Conservation (phyloP, 805 yeast species). For the Naumovozyma baii region DNA sequence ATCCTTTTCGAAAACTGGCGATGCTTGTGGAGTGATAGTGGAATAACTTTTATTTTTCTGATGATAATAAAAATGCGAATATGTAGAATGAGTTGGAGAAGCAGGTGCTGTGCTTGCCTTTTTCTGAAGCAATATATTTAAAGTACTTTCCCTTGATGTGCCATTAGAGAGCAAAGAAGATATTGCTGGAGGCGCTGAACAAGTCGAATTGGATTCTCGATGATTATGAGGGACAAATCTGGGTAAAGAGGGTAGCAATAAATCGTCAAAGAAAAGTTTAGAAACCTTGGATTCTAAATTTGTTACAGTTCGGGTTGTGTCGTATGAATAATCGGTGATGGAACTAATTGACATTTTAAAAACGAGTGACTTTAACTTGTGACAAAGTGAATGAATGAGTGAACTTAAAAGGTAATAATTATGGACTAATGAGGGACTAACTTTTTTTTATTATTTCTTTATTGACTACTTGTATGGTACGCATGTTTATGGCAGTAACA, state of each 20-base stretch:
- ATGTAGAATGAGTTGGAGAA: conserved; percentile 13
- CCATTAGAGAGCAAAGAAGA: conserved; percentile 5
- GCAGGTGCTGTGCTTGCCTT: conserved; percentile 28
- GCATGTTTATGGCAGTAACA: too few relatives aligned
- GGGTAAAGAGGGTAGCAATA: conserved; percentile 13
- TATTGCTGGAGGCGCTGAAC: conserved; percentile 1
- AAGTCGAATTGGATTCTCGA: too few relatives aligned
- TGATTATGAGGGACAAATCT: conserved; percentile 1
- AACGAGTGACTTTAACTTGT: too few relatives aligned
- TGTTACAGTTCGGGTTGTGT: background rate
- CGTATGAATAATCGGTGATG: background rate
- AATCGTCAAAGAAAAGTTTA: conserved; percentile 15
- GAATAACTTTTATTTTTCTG: conserved; percentile 2
- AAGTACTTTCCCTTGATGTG: background rate
- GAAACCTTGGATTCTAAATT: background rate
- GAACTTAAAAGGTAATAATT: background rate
- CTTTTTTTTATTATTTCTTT: too few relatives aligned
- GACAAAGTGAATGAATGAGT: background rate
- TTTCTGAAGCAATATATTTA: conserved; percentile 3
- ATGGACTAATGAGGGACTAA: too few relatives aligned
- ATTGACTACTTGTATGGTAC: too few relatives aligned
- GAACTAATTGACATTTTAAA: background rate
- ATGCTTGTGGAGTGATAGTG: conserved; percentile 17
- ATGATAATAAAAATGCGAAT: conserved; percentile 1
- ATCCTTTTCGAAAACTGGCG: conserved; percentile 15